Evolutionary conservation across 2,329 filamentous ascomycete genomes (phyloP).

Genomic region (Furcasterigmium furcatum): DNA sequence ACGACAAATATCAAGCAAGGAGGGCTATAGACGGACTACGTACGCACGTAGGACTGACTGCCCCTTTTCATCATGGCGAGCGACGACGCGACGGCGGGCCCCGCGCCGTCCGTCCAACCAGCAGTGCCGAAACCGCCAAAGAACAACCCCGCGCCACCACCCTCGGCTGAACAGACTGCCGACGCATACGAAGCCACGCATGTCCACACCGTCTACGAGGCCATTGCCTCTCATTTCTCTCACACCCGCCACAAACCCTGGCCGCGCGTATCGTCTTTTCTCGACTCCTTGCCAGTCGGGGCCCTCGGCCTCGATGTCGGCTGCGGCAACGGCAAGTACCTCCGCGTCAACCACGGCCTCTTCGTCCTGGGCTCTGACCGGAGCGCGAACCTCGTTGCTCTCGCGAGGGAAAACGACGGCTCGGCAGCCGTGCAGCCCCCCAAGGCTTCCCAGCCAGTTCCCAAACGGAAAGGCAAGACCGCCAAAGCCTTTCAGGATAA

Average conservation of each 20-base stretch:
- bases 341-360: constrained; percentile 72
- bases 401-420: constrained; percentile 33
- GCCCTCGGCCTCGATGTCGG: constrained; percentile 86
- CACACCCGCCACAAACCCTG: constrained; percentile 80
- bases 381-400: constrained; percentile 54
- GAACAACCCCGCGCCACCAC: not conserved
- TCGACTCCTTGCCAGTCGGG: constrained; percentile 62
- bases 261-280: constrained; percentile 84
- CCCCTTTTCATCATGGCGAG: too few relatives aligned
- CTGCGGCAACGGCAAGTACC: constrained; percentile 96
- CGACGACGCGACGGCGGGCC: too few relatives aligned
- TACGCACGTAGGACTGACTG: too few relatives aligned
- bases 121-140: not conserved
- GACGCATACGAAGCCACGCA: constrained; percentile 76
- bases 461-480: constrained; percentile 6
- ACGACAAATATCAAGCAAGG: too few relatives aligned
- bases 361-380: constrained; percentile 85
- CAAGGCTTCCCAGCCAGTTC: not conserved
- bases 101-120: too few relatives aligned
- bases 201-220: constrained; percentile 89
- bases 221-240: constrained; percentile 82
- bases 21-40: too few relatives aligned
- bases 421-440: constrained; percentile 19
- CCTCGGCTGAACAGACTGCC: constrained; percentile 20
- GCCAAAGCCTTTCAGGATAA: constrained; percentile 7